Conservation (phyloP, 495 filamentous ascomycete species). For the Neurospora sp. region DNA sequence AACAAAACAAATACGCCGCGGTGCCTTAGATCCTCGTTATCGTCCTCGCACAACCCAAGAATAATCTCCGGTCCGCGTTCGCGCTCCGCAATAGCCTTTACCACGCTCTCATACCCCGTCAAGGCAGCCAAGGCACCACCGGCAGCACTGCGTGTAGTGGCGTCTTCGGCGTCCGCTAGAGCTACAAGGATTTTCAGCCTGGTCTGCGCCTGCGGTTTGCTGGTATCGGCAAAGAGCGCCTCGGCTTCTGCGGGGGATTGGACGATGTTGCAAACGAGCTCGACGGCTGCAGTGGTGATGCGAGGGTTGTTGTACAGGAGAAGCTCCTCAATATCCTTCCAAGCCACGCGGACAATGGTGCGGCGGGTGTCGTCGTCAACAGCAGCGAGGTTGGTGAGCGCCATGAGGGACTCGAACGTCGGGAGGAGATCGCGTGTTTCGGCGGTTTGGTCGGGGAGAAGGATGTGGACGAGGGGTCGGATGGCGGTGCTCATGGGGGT, state of each 20-base stretch:
- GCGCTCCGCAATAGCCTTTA: conserved; percentile 55
- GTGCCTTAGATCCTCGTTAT: conserved; percentile 63
- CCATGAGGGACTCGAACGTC: conserved; percentile 80
- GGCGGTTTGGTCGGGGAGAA: conserved; percentile 46
- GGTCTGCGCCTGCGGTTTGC: conserved; percentile 56
- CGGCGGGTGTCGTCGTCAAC: conserved; percentile 58
- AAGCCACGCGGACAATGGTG: conserved; percentile 60
- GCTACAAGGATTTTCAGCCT: conserved; percentile 76
- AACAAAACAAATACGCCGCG: conserved; percentile 67
- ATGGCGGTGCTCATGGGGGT: conserved; percentile 67
- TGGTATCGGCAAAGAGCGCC: conserved; percentile 54
- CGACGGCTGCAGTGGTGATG: conserved; percentile 73
- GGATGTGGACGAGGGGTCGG: conserved; percentile 63
- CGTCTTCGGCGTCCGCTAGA: conserved; percentile 74
- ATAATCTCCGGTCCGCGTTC: conserved; percentile 61
- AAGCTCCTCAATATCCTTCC: conserved; percentile 68
- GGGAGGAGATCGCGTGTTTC: conserved; percentile 75
- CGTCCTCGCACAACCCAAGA: conserved; percentile 64
- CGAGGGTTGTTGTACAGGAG: conserved; percentile 65
- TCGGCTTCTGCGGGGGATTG: conserved; percentile 58
- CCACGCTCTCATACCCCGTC: conserved; percentile 62
- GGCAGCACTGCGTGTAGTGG: conserved; percentile 68
- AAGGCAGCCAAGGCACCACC: conserved; percentile 82
- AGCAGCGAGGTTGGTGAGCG: conserved; percentile 87
- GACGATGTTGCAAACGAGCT: conserved; percentile 88